Evolutionary conservation across 208 protist genomes (phyloP).

Genomic region (Crithidia acanthocephali): DNA sequence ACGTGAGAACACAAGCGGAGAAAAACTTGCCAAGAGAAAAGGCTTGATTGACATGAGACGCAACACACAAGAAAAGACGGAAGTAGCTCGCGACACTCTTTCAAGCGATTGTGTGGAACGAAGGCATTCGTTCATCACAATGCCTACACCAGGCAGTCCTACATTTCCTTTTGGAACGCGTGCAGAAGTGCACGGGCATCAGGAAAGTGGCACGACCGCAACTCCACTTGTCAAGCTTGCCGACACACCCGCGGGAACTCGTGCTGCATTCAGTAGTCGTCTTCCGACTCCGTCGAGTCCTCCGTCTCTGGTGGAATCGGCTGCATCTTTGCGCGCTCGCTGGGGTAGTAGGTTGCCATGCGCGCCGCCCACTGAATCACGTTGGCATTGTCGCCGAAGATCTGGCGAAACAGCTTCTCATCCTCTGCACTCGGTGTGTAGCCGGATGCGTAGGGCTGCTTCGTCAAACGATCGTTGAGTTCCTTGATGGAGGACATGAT

Average conservation of each 20-base stretch:
- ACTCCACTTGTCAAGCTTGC: no score
- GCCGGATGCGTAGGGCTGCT: constrained; percentile 62
- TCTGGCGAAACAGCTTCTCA: constrained; percentile 45
- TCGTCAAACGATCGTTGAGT: constrained; percentile 62
- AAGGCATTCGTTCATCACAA: no score
- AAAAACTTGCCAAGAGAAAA: no score
- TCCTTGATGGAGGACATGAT: constrained; percentile 47
- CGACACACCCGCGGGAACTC: no score
- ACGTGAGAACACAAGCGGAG: no score
- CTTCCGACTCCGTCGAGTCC: constrained; percentile 8
- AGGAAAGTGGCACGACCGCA: no score
- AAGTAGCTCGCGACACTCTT: no score
- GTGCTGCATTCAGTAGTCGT: constrained; percentile 8
- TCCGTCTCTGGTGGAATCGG: constrained; percentile 12
- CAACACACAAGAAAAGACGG: no score
- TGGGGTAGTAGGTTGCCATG: constrained; percentile 74
- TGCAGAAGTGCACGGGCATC: not conserved
- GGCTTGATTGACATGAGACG: no score
- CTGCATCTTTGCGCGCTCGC: constrained; percentile 51
- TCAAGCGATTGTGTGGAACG: no score
- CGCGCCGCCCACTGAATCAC: constrained; percentile 66
- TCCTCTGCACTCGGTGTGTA: constrained; percentile 68
- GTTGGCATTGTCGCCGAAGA: constrained; percentile 63
- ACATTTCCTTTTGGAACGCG: no score
- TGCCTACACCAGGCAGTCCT: no score